Conservation (phyloP, 768 basidiomycete genomes). For the Tricholoma terreum region DNA sequence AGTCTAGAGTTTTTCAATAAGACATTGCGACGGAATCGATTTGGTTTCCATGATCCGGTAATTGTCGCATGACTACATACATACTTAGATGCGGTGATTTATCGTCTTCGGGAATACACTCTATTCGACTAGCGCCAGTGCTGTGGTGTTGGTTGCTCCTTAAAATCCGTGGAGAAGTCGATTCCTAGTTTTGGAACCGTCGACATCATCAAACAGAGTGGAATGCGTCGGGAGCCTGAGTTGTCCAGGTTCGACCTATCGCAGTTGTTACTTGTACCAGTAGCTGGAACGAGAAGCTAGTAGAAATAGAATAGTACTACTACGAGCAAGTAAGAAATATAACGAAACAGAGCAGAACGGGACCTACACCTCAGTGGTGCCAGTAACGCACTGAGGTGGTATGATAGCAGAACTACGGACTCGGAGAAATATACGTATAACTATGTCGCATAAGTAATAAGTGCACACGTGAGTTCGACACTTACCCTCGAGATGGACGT, state of each 20-base stretch:
- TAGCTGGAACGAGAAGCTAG: too few relatives aligned
- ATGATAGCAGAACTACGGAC: too few relatives aligned
- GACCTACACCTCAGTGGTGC: too few relatives aligned
- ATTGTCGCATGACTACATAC: conserved; percentile 73
- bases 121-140: conserved; percentile 76
- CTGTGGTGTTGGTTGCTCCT: conserved; percentile 85
- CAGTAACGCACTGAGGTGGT: too few relatives aligned
- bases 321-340: too few relatives aligned
- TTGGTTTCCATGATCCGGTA: conserved; percentile 76
- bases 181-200: conserved; percentile 83
- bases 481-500: too few relatives aligned
- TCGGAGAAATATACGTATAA: too few relatives aligned
- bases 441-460: too few relatives aligned
- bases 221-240: conserved; percentile 87
- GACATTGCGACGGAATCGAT: conserved; percentile 82
- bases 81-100: conserved; percentile 89
- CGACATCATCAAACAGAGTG: conserved; percentile 74
- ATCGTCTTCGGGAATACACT: conserved; percentile 87
- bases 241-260: conserved; percentile 87
- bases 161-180: conserved; percentile 70
- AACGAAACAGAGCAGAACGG: too few relatives aligned
- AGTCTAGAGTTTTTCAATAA: conserved; percentile 90
- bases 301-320: too few relatives aligned
- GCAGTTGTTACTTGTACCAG: too few relatives aligned
- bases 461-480: too few relatives aligned